Evolutionary conservation across 257 asterid genomes (phyloP), one percentile per base, ranked within the genome.

Genomic region (Nicotiana knightiana): DNA sequence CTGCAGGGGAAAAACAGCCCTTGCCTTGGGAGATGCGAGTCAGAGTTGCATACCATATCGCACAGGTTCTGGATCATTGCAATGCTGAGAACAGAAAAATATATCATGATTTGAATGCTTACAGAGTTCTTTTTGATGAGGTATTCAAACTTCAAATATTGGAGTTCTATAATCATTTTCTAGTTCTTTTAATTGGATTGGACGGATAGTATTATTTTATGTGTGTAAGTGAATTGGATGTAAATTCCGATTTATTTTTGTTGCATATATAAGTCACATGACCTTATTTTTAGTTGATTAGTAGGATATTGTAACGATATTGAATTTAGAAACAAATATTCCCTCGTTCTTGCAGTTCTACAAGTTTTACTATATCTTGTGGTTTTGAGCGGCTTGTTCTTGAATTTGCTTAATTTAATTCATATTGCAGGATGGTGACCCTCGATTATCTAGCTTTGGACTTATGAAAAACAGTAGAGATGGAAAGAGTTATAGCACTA

Each of bases 401-500:
- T 39, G 51, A 21, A 51, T 63, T 39, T 21, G 17, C 58, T 81
- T n/a, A 65, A 39, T 67, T 30, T 64, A 81, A 16, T 80, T 81
- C 33, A 24, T 62, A 13, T n/a, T 84, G 82, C 92, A 95, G 99
- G 99, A 91, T 77, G 98, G 98, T 80, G 97, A 95, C 85, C 99
- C 99, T 37, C 89, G 97, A 83, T 83, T 95, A 85, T 95, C 98
- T 81, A 95, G 94, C 83, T 95, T 95, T 88, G 99, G 99, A 46
- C 90, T 95, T 87, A 95, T 95, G 94, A 95, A 92, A 83, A 95
- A 95, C 87, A 93, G 97, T 86, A 87, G 99, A 88, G 98, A 95
- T 64, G 99, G 99, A 80, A 95, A 95, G 95, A 95, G 99, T 86
- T 95, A 95, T 84, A 95, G 99, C 88, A 93, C 99, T 76, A 94